Conservation (phyloP, 1,284 basidiomycete species). For the Tilletia caries region DNA sequence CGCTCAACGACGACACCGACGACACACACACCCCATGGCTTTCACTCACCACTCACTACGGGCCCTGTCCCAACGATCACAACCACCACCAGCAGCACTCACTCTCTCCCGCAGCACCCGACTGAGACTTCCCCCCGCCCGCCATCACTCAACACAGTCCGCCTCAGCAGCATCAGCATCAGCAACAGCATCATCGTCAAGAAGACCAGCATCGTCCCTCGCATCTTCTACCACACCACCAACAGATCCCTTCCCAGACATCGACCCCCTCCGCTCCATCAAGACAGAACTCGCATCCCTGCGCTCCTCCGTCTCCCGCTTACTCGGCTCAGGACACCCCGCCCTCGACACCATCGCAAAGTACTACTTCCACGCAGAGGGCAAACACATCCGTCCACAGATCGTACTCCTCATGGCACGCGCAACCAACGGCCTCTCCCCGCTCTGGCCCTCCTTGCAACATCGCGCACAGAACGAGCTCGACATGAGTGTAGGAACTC, state of each 20-base stretch:
- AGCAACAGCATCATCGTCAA: too few species aligned
- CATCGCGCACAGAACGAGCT: constrained; percentile 50
- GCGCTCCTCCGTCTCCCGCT: constrained; percentile 69
- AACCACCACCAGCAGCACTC: too few species aligned
- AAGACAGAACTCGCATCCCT: constrained; percentile 65
- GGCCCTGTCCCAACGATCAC: too few species aligned
- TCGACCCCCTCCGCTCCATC: constrained; percentile 10
- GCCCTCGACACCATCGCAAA: constrained; percentile 81
- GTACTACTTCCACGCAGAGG: constrained; percentile 75
- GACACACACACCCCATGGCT: too few species aligned
- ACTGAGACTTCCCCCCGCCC: too few species aligned
- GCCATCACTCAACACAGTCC: too few species aligned
- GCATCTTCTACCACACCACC: too few species aligned
- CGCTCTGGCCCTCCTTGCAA: constrained; percentile 55
- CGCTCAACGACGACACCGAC: too few species aligned
- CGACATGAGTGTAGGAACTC: constrained; percentile 61
- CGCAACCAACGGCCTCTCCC: constrained; percentile 79
- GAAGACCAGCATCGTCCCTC: too few species aligned
- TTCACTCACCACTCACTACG: too few species aligned
- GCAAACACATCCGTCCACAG: constrained; percentile 83
- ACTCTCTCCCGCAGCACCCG: too few species aligned
- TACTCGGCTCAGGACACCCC: constrained; percentile 85
- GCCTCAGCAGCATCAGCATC: too few species aligned
- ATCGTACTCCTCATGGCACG: constrained; percentile 85
- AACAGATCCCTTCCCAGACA: neutral